Evolutionary conservation across 345 rosid species (phyloP).

Genomic region (Eucalyptus rudis): DNA sequence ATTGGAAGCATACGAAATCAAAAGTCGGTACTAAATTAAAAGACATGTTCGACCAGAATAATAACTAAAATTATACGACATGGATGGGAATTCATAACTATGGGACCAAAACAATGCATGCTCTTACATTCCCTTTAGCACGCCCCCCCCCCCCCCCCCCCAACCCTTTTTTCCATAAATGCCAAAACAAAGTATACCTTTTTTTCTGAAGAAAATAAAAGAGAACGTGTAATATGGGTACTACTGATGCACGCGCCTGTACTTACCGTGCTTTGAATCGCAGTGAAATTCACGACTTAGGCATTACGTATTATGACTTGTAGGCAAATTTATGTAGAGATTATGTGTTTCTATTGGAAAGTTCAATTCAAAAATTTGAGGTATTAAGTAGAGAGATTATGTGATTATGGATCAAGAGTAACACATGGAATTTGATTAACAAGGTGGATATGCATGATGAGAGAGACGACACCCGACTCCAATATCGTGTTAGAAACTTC

Average conservation of each 20-base stretch:
- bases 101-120: not conserved
- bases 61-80: not conserved
- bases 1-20: not conserved
- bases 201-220: not conserved
- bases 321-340: not conserved
- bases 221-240: too few species aligned
- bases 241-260: rapidly evolving
- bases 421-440: not conserved
- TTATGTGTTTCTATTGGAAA: not conserved
- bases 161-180: not conserved
- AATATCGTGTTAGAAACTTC: not conserved
- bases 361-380: not conserved
- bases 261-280: not conserved
- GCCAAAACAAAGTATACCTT: not conserved
- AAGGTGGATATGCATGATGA: not conserved
- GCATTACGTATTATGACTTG: not conserved
- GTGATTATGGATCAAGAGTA: not conserved
- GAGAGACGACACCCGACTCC: not conserved
- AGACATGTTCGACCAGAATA: not conserved
- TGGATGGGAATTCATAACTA: not conserved
- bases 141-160: too few species aligned
- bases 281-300: not conserved
- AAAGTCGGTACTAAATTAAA: not conserved
- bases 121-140: not conserved
- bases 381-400: not conserved